phyloP scores from a whole-genome alignment of 2,329 filamentous ascomycete species.

The Ceratocystis ficicola region DNA sequence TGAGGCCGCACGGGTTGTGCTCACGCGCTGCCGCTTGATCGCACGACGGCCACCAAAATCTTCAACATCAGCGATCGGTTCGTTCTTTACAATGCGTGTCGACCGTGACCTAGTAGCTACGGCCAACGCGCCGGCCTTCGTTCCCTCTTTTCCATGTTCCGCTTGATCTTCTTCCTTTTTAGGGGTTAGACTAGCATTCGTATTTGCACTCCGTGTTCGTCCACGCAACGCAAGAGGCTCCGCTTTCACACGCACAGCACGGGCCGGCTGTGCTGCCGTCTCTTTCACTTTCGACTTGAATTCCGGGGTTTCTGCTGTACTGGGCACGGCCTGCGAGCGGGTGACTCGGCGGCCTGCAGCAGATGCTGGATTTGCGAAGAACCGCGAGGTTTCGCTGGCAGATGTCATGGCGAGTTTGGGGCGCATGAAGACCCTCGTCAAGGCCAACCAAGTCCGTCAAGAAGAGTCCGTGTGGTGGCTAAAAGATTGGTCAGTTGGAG shows the following conservation, averaged over 20 bases:
- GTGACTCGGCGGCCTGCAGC: slow-evolving; percentile 18
- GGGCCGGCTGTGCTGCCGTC: neutral
- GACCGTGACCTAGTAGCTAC: too few species aligned
- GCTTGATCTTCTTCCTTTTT: slow-evolving; percentile 1
- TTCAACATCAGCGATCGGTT: slow-evolving; percentile 42
- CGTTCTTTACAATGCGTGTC: neutral
- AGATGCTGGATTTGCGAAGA: slow-evolving; percentile 15
- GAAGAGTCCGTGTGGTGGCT: too few species aligned
- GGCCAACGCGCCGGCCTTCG: too few species aligned
- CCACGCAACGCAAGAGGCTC: neutral
- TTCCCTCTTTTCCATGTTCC: neutral
- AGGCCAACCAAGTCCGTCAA: too few species aligned
- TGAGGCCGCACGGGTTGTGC: slow-evolving; percentile 17
- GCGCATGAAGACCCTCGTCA: neutral
- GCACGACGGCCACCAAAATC: slow-evolving; percentile 34
- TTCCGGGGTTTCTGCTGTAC: neutral
- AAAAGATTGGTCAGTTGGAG: too few species aligned
- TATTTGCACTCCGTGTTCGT: neutral
- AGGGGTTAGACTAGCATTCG: neutral
- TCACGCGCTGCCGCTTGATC: slow-evolving; percentile 39
- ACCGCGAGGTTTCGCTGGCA: slow-evolving; percentile 19
- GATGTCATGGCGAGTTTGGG: slow-evolving; percentile 12
- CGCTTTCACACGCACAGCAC: neutral
- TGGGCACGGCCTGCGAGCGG: slow-evolving; percentile 24
- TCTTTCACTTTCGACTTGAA: neutral